Base-by-base conservation (phyloP, 495 filamentous ascomycete species). In the Neurospora sp. region DNA sequence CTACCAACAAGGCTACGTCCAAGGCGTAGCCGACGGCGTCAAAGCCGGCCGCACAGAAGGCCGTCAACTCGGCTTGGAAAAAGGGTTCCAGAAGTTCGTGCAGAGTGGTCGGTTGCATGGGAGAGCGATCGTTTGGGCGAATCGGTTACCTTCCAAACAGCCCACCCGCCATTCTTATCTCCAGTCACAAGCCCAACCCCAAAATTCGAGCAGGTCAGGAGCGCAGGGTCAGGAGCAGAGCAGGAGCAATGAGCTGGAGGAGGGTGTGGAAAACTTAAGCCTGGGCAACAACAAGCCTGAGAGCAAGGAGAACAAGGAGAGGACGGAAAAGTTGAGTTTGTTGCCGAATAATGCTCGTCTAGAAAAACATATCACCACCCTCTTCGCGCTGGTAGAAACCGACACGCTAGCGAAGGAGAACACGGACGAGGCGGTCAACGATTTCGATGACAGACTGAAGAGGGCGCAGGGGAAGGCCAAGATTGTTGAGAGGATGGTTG, bases 41-140 rank as follows among this genome's bases (percentile, higher is more conserved):
- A 85, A 87, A 76, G 90, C 93, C 17, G 96, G 96, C 13, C 90
- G 89, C 38, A 88, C 91, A 69, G 96, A 99, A 87, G 96, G 96
- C 45, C 92, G 92, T 42, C 85, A 92, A 15, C 93, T 98, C 79
- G 96, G 95, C 0, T 87, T 98, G 4, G 92, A 96, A 78, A 96
- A 96, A 76, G 96, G 94, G 1, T 98, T 95, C 73, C 92, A 96
- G 78, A 98, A 97, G 82, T 97, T 93, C 77, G 76, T 90, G 17
- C 90, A 92, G 73, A 87, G 94, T 77, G 96, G 96, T 1, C 85
- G 85, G 71, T 79, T 99, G 28, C 92, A 94, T 77, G 94, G 96
- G n/a, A 90, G 89, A 78, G 89, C 92, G 4, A 81, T 91, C 1
- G 88, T 98, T 45, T 98, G 94, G 96, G 88, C 90, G 45, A 84